Evolutionary conservation across 345 rosid species (phyloP).

Genomic region (Punica granatum): DNA sequence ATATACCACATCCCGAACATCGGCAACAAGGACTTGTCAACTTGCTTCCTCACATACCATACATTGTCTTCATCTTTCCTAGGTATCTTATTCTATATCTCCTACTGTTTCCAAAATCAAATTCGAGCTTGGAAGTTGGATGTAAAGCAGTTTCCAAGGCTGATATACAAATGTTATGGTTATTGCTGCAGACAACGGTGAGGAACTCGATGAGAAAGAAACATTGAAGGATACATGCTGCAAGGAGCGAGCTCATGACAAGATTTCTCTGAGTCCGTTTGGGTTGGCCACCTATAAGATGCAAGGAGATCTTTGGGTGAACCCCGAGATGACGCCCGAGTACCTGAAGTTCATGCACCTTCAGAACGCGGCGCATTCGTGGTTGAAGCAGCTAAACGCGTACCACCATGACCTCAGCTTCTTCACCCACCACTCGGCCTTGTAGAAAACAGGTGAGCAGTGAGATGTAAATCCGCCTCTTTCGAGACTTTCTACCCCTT

Average conservation of each 20-base stretch:
- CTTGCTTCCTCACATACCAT: conserved; percentile 75
- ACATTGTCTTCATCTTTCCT: conserved; percentile 67
- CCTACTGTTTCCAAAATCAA: not conserved
- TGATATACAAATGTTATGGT: not conserved
- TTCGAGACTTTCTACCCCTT: conserved; percentile 1
- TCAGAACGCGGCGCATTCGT: conserved; percentile 56
- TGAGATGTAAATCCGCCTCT: not conserved
- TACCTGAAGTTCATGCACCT: conserved; percentile 34
- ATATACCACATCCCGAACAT: conserved; percentile 60
- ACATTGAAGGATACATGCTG: not conserved
- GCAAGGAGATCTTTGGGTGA: conserved; percentile 63
- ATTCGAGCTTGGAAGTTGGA: not conserved
- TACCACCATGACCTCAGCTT: conserved; percentile 58
- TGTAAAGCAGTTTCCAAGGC: not conserved
- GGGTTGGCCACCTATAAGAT: conserved; percentile 61
- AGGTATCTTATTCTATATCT: conserved; percentile 24
- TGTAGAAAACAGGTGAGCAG: conserved; percentile 1
- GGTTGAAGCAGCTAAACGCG: conserved; percentile 70
- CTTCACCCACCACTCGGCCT: conserved; percentile 26
- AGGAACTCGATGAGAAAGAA: not conserved
- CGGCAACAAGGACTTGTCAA: conserved; percentile 50
- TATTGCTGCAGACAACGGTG: not conserved
- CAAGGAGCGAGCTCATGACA: conserved; percentile 9
- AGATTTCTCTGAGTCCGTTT: conserved; percentile 47
- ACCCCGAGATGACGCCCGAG: conserved; percentile 27